Base-by-base conservation (phyloP, 495 filamentous ascomycete species). In the Oleoguttula mirabilis region DNA sequence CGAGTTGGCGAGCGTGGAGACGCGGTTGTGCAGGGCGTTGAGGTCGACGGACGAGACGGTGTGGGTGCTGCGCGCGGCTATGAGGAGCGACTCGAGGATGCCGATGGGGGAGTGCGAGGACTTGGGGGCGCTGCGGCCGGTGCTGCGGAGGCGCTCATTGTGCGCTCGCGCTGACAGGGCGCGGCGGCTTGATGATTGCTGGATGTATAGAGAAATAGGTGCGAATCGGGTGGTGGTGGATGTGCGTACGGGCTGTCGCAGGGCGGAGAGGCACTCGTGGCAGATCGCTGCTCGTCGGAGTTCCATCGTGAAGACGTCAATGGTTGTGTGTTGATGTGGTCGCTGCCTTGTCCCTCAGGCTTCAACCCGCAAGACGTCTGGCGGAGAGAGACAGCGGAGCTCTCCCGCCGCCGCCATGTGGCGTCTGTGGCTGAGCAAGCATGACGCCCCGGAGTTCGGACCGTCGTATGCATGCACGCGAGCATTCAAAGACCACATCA, bases 11-110 rank as follows among this genome's bases (percentile, higher is more conserved):
- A 52, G 49, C n/a, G 48, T 36, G 6, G 27, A 8, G 15, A 52
- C 39, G 31, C 49, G 43, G 14, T 19, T 22, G 39, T 52, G 49
- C 33, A 52, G 19, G 10, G 49, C 39, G 12, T 44, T 35, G 22
- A 51, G 42, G 30, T 50, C 41, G 8, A n/a, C n/a, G n/a, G 41
- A 10, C 7, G 47, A 39, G 20, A 37, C 16, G 21, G 41, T 45
- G 31, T 35, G 41, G 19, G 22, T 19, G 30, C 35, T 39, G 24
- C 36, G 16, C 7, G 41, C 41, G 10, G 32, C 41, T 10, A 45
- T 24, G n/a, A 45, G 22, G 4, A 46, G 22, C 19, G 43, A 46
- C 25, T 46, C 43, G 6, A 40, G 34, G n/a, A 45, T 23, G 5
- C 15, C 12, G 2, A 45, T 33, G 2, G 32, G 7, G 6, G 6